Evolutionary conservation across 768 basidiomycete genomes (phyloP).

Genomic region (Hydnomerulius pinastri): DNA sequence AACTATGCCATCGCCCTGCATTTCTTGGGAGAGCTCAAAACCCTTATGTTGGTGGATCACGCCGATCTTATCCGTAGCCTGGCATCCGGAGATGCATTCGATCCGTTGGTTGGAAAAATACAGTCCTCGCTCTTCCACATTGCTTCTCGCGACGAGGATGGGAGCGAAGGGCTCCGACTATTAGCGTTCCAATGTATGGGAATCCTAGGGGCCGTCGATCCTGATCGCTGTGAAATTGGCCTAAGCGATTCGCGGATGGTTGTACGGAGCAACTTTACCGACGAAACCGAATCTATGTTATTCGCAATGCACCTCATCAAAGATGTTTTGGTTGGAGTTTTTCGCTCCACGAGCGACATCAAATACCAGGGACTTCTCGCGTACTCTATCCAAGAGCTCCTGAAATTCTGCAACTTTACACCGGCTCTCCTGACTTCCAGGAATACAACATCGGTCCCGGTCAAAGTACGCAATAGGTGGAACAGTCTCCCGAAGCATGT

Average conservation of each 20-base stretch:
- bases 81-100: slow-evolving; percentile 85
- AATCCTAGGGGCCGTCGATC: slow-evolving; percentile 90
- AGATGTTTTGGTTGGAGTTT: slow-evolving; percentile 85
- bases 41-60: slow-evolving; percentile 55
- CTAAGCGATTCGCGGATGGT: slow-evolving; percentile 63
- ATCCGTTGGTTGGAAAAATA: slow-evolving; percentile 69
- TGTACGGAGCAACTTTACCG: slow-evolving; percentile 77
- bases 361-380: slow-evolving; percentile 88
- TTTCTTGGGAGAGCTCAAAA: slow-evolving; percentile 74
- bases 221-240: slow-evolving; percentile 81
- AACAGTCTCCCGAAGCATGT: slow-evolving; percentile 77
- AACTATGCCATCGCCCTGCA: slow-evolving; percentile 77
- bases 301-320: slow-evolving; percentile 88
- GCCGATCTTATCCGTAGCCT: slow-evolving; percentile 57
- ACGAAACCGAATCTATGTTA: slow-evolving; percentile 69
- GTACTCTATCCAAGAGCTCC: slow-evolving; percentile 88
- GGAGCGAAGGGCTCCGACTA: slow-evolving; percentile 61
- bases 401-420: slow-evolving; percentile 85
- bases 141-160: slow-evolving; percentile 79
- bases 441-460: slow-evolving; percentile 49
- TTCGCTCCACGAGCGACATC: slow-evolving; percentile 92
- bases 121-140: slow-evolving; percentile 66
- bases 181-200: slow-evolving; percentile 90
- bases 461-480: slow-evolving; percentile 80
- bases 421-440: slow-evolving; percentile 65